phyloP scores from a whole-genome alignment of 768 basidiomycete species.

The Royoungia palumana region DNA sequence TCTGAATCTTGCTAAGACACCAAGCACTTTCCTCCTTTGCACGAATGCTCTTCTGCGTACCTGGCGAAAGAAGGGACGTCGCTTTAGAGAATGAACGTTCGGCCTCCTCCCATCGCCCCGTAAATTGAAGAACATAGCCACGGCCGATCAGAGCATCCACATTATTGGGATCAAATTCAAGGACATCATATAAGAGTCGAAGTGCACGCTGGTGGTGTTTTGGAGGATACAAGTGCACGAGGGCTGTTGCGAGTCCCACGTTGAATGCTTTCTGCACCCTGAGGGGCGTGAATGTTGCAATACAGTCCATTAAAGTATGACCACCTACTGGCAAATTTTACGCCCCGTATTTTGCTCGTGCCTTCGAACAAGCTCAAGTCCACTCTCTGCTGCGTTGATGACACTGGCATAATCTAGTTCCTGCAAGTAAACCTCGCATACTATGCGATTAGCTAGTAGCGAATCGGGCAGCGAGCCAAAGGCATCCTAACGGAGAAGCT shows the following conservation, averaged over 20 bases:
- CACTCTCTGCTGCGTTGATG: constrained; percentile 67
- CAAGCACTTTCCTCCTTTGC: constrained; percentile 83
- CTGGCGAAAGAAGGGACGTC: constrained; percentile 42
- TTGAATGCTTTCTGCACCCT: constrained; percentile 71
- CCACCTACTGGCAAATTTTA: constrained; percentile 44
- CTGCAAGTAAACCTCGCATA: constrained; percentile 59
- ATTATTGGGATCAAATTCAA: constrained; percentile 60
- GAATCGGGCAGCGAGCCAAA: constrained; percentile 51
- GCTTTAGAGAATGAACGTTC: constrained; percentile 59
- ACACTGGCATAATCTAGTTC: constrained; percentile 75
- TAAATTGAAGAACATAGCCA: constrained; percentile 67
- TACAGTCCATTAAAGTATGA: background rate
- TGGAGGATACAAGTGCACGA: constrained; percentile 85
- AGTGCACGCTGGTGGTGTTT: constrained; percentile 84
- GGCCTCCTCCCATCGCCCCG: constrained; percentile 67
- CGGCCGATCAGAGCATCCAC: constrained; percentile 66
- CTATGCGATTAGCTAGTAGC: constrained; percentile 63
- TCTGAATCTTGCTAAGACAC: constrained; percentile 60
- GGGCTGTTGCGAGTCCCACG: constrained; percentile 64
- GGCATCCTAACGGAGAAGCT: constrained; percentile 45
- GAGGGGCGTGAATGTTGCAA: constrained; percentile 1
- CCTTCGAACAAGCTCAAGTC: constrained; percentile 52
- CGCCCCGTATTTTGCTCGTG: constrained; percentile 59
- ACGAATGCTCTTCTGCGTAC: constrained; percentile 48
- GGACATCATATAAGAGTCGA: constrained; percentile 67